Conservation (phyloP, 805 yeast species). For the Torulaspora microellipsoides region DNA sequence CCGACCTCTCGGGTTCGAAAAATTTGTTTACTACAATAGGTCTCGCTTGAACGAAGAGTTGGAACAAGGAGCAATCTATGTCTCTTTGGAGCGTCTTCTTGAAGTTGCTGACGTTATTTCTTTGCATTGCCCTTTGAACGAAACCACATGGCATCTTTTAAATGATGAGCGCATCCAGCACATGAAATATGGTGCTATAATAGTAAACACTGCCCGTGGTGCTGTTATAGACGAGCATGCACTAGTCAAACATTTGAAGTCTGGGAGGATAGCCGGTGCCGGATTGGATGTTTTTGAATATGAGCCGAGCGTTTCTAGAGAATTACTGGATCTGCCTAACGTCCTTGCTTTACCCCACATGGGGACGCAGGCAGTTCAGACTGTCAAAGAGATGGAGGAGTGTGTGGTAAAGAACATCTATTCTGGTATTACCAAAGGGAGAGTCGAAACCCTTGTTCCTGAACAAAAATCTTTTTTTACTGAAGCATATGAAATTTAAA, state of each 20-base stretch:
- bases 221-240: conserved; percentile 62
- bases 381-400: conserved; percentile 70
- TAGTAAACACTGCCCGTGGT: conserved; percentile 78
- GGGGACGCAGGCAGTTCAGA: conserved; percentile 73
- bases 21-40: conserved; percentile 66
- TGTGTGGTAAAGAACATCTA: conserved; percentile 62
- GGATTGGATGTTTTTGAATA: conserved; percentile 68
- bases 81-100: conserved; percentile 59
- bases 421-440: conserved; percentile 54
- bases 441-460: conserved; percentile 66
- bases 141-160: conserved; percentile 60
- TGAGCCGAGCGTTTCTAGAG: conserved; percentile 61
- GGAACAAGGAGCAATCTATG: conserved; percentile 63
- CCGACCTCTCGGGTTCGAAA: conserved; percentile 64
- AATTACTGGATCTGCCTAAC: conserved; percentile 52
- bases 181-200: conserved; percentile 68
- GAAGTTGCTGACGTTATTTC: conserved; percentile 58
- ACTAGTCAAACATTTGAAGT: conserved; percentile 46
- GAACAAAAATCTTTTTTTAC: conserved; percentile 39
- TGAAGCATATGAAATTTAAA: neutral
- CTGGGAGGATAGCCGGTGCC: conserved; percentile 56
- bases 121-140: conserved; percentile 67
- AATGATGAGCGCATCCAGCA: conserved; percentile 51
- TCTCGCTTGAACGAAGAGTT: conserved; percentile 49
- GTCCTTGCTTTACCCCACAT: conserved; percentile 74